Evolutionary conservation across 768 basidiomycete species (phyloP), one percentile per base, ranked within the genome.

Genomic region (Suillus plorans): DNA sequence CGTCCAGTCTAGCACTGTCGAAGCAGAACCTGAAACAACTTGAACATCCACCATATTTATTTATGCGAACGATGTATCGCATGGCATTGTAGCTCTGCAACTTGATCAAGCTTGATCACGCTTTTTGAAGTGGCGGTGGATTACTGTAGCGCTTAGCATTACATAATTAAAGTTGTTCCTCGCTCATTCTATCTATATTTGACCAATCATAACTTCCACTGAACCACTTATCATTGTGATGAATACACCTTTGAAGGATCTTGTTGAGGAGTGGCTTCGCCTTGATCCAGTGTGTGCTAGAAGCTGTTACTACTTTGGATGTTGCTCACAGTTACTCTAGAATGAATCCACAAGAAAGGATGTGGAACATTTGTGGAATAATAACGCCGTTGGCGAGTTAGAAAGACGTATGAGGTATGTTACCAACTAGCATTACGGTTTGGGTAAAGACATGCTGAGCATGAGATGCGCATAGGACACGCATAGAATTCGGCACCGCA

Each of bases 401-500:
- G 77, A 80, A 66, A 80, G 73, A 64, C 74, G 81, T 47, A 78
- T 83, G 79, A 78, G 77, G 82, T 82, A 67, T 47, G 25, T 57
- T 45, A 3, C 58, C 14, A 7, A 44, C n/a, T 25, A 34, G 34
- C 36, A 53, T 41, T 49, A 28, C 25, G 22, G 47, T 31, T 42
- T 57, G 45, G 53, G 68, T 25, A 22, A 37, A 52, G 14, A 3
- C 25, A 50, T 16, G 4, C 16, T 45, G 44, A 61, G 16, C 34
- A 22, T 41, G 39, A 14, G 20, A 34, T 41, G 4, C 6, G 16
- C 44, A 56, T 69, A 91, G 90, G 68, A 77, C 78, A 5, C 85
- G 94, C 42, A 95, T 96, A 68, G 85, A 89, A 65, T 96, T 96
- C 74, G 94, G 94, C 5, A 96, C 94, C 28, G 92, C 94, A 63